These are phyloP conservation scores for Zymoseptoria crescenta DNA, from an alignment of 2,329 filamentous ascomycete genomes.

Conservation along the genomic window DNA sequence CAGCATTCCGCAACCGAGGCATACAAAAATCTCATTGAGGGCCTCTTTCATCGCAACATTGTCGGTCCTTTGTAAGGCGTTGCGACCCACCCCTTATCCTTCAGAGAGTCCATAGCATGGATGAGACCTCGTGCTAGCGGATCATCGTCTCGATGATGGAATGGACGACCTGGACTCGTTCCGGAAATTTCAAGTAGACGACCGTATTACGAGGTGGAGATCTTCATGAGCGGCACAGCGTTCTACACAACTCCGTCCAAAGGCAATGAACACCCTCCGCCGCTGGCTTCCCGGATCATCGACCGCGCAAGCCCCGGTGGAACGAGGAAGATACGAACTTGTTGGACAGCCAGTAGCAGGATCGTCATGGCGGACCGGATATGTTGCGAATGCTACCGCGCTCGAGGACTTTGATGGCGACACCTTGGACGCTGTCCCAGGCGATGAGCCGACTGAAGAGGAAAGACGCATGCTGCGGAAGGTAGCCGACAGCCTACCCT, in stretches of 20 bases:
- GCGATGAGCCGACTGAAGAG: constrained; percentile 33
- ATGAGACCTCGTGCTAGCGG: neutral
- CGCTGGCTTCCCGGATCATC: neutral
- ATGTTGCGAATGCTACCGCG: neutral
- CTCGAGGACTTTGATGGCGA: neutral
- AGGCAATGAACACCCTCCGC: constrained; percentile 10
- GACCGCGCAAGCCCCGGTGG: neutral
- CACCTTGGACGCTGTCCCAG: neutral
- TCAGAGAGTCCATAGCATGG: neutral
- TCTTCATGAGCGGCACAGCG: neutral
- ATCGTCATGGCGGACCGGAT: neutral
- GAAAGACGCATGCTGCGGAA: constrained; percentile 36
- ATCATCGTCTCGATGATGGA: neutral
- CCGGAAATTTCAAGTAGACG: neutral
- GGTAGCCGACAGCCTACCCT: constrained; percentile 38
- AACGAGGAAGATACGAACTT: constrained; percentile 14
- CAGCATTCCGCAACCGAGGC: neutral
- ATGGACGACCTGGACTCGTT: neutral
- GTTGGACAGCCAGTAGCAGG: constrained; percentile 1
- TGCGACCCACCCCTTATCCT: neutral
- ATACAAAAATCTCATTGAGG: neutral
- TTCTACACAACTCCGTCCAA: neutral
- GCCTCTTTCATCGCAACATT: neutral
- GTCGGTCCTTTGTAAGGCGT: neutral
- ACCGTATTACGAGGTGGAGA: neutral